Evolutionary conservation across 129 eudicot species (phyloP), one percentile per base, ranked within the genome.

Genomic region (Deinandra increscens): DNA sequence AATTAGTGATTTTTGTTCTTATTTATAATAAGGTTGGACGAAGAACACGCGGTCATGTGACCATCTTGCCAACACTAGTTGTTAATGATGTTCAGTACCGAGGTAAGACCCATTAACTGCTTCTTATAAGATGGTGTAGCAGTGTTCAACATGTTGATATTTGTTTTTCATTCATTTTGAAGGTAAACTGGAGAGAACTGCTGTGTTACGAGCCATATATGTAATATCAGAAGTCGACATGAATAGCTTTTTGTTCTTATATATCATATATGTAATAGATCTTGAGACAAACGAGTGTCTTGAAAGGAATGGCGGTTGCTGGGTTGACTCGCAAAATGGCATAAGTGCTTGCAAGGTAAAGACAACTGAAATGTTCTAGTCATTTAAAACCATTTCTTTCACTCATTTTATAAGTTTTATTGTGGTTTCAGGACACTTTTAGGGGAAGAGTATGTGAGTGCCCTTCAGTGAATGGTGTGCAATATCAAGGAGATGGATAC

Each of bases 361-460:
- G 33, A 50, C 15, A 63, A 70, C 8, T 11, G 3, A 49, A 68
- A 39, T 13, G 45, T 12, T 51, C 51, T 34, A 44, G 3, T 11
- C 26, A 49, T 38, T 19, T 11, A 37, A 9, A 68, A 31, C 8
- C 48, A 18, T 10, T 36, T 45, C 31, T 26, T 48, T 62, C 38
- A 63, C 56, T 36, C 3, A n/a, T 23, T 36, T 17, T 1, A 19
- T 43, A 59, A 54, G 36, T 14, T 29, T 70, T 60, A 56, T 58
- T 34, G 6, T 36, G 39, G 60, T 18, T 53, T 70, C 60, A 93
- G 99, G 99, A 94, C 79, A 94, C 99, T 20, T 94, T 80, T 64
- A 78, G 99, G 71, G 99, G 99, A 49, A 87, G 96, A 80, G 87
- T 85, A 60, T 94, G 99, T 18, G 85, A 87, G 71, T 94, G 99